Conservation (phyloP, 208 protist species). For the Leishmania major region DNA sequence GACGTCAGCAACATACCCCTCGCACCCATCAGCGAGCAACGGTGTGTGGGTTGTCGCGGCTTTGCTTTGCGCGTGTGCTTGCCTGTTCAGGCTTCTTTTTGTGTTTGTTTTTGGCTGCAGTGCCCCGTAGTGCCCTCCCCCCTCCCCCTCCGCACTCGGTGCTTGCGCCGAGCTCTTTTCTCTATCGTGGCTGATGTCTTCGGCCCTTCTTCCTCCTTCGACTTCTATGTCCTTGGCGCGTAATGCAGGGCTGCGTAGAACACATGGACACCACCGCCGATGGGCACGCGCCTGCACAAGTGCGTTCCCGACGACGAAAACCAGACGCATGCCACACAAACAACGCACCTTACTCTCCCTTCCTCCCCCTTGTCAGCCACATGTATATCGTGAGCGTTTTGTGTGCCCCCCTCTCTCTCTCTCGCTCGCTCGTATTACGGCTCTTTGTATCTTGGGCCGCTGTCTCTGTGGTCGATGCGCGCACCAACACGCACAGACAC, state of each 20-base stretch:
- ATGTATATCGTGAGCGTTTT: neutral
- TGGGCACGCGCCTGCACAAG: neutral
- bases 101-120: neutral
- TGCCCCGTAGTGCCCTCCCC: neutral
- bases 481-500: neutral
- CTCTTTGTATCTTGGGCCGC: constrained; percentile 3
- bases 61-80: neutral
- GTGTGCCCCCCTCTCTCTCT: neutral
- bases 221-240: neutral
- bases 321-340: neutral
- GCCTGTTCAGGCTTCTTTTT: constrained; percentile 5
- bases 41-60: no score
- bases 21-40: neutral
- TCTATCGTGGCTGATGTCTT: neutral
- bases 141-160: neutral
- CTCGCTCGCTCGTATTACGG: neutral
- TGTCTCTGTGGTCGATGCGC: neutral
- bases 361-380: neutral
- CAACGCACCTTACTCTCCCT: neutral
- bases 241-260: neutral
- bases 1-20: neutral
- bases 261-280: neutral
- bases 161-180: neutral
- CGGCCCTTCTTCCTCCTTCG: neutral
- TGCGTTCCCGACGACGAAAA: neutral